phyloP scores from a whole-genome alignment of 2,329 filamentous ascomycete genomes.

The Teratosphaeria viscida region DNA sequence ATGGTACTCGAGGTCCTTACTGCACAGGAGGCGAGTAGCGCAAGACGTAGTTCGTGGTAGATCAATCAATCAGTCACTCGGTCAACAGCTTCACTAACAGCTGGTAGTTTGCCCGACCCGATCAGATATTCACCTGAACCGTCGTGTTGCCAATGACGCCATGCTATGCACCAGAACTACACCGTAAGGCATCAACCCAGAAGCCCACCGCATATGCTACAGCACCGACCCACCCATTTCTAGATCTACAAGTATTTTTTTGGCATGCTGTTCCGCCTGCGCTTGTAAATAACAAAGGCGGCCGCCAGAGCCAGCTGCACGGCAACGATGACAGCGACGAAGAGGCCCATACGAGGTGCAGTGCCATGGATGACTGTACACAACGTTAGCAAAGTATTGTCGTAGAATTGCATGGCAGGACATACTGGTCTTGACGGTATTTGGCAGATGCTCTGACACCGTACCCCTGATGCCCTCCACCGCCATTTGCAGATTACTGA shows the following conservation, averaged over 20 bases:
- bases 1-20: neutral
- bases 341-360: conserved; percentile 47
- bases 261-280: conserved; percentile 60
- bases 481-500: conserved; percentile 44
- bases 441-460: conserved; percentile 42
- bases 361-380: conserved; percentile 41
- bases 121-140: neutral
- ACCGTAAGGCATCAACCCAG: neutral
- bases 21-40: neutral
- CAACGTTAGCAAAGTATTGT: conserved; percentile 1
- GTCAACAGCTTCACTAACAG: neutral
- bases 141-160: neutral
- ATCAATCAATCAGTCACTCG: neutral
- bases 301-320: conserved; percentile 62
- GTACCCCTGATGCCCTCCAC: conserved; percentile 38
- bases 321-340: conserved; percentile 61
- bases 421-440: conserved; percentile 41
- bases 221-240: neutral
- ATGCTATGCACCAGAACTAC: neutral
- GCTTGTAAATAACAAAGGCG: conserved; percentile 70
- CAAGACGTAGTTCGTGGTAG: neutral
- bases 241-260: conserved; percentile 72
- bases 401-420: conserved; percentile 2
- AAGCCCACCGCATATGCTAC: neutral
- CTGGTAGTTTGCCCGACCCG: neutral